These are phyloP conservation scores for Medicago arabica DNA, from an alignment of 306 rosid genomes.

Conservation along the genomic window DNA sequence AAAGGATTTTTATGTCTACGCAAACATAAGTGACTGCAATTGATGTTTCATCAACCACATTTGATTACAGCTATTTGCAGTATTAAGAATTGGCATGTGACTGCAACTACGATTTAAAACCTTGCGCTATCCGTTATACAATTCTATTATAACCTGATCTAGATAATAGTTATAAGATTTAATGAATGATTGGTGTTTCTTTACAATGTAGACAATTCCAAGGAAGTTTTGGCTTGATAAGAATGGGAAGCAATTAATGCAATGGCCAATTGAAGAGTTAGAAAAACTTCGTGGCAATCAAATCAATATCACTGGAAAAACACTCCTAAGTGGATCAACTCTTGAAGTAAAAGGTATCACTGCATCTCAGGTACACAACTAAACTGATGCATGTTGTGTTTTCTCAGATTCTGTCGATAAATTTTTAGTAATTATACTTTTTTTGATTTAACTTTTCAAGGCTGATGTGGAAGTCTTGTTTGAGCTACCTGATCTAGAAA, in stretches of 20 bases:
- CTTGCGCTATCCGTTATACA: background rate
- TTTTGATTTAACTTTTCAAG: too few relatives aligned
- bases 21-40: too few relatives aligned
- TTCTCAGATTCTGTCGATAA: background rate
- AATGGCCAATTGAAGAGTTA: constrained; percentile 66
- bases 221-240: constrained; percentile 57
- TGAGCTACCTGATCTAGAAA: constrained; percentile 43
- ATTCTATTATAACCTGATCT: background rate
- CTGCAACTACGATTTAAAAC: background rate
- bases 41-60: too few relatives aligned
- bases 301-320: constrained; percentile 39
- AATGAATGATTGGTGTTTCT: background rate
- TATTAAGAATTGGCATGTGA: background rate
- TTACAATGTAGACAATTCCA: constrained; percentile 54
- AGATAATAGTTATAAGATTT: background rate
- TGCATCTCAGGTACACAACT: constrained; percentile 59
- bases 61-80: too few relatives aligned
- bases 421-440: too few relatives aligned
- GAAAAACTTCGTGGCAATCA: constrained; percentile 45
- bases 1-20: too few relatives aligned
- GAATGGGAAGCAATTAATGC: constrained; percentile 54
- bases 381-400: background rate
- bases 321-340: constrained; percentile 39
- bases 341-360: constrained; percentile 55
- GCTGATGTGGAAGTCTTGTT: constrained; percentile 65